Base-by-base conservation (phyloP, 176 grass and related monocot species). In the Echinochloa phyllopogon region DNA sequence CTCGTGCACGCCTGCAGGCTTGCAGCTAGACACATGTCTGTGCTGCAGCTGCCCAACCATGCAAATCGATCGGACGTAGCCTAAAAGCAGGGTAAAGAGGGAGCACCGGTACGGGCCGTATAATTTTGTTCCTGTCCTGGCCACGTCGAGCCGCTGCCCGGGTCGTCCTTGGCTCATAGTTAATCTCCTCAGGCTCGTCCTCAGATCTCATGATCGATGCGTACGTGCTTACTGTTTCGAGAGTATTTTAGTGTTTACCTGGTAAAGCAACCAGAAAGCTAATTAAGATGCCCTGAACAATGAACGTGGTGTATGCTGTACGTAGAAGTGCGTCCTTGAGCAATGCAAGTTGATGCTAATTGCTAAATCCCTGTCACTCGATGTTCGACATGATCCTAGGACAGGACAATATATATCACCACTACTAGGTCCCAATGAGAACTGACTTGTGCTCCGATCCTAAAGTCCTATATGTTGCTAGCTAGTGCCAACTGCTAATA, bases 71-170 rank as follows among this genome's bases (percentile, higher is more conserved):
- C 45, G 44, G 43, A 74, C 47, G 29, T 4, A 11, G 21, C 67
- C 21, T 33, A 17, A 42, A 69, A 39, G 39, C 38, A 56, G 25
- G 45, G 10, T 10, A 29, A 65, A n/a, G 14, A 44, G 21, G 27
- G 27, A 20, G 65, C 37, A 63, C 42, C 37, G 3, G 76, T 37
- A 48, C 76, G 10, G 6, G 42, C 8, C 6, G 59, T 65, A 65
- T 71, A 79, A 78, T 51, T 78, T 71, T 68, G 64, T 20, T 62
- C 53, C 4, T 71, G 65, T 62, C 23, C 76, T 63, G 33, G 52
- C 40, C 84, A 50, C 45, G 76, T 62, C 66, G 51, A 8, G 18
- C 17, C 20, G 6, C 52, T 36, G 6, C 40, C 55, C 36, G 36
- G 29, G 25, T 39, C 36, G 62, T 80, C 61, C 44, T 80, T 33